These are phyloP conservation scores for Curvularia verruculosa DNA, from an alignment of 2,329 filamentous ascomycete genomes.

Conservation along the genomic window DNA sequence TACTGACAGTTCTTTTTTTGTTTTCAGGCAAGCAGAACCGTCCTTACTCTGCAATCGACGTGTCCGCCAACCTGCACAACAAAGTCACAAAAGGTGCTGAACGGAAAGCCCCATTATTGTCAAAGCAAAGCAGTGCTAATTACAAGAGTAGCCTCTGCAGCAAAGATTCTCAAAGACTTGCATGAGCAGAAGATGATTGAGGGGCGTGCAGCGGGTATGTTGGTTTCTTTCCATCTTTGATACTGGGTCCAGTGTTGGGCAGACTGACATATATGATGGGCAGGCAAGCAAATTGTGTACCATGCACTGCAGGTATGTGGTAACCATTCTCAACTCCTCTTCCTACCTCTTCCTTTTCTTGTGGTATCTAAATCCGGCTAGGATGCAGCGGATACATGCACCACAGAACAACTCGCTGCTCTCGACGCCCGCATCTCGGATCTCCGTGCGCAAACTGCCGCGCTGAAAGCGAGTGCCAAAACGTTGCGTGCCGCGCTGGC, in stretches of 20 bases:
- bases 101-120: neutral
- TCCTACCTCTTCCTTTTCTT: neutral
- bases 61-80: slow-evolving; percentile 67
- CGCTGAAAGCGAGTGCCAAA: slow-evolving; percentile 56
- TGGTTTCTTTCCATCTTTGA: neutral
- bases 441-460: slow-evolving; percentile 54
- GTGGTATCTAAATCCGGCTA: slow-evolving; percentile 31
- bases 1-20: slow-evolving; percentile 6
- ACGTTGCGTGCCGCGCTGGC: slow-evolving; percentile 56
- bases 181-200: slow-evolving; percentile 65
- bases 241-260: neutral
- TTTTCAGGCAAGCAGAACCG: slow-evolving; percentile 58
- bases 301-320: slow-evolving; percentile 56
- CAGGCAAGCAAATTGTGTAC: slow-evolving; percentile 68
- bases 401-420: slow-evolving; percentile 56
- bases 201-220: slow-evolving; percentile 60
- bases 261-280: neutral
- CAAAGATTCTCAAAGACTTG: slow-evolving; percentile 67
- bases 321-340: too few relatives aligned
- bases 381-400: slow-evolving; percentile 57
- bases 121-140: slow-evolving; percentile 13
- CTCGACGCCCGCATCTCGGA: slow-evolving; percentile 57
- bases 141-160: slow-evolving; percentile 57
- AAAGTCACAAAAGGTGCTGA: slow-evolving; percentile 62
- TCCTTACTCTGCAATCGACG: slow-evolving; percentile 63